Evolutionary conservation across 306 rosid genomes (phyloP), one percentile per base, ranked within the genome.

Genomic region (Crotalaria pallida): DNA sequence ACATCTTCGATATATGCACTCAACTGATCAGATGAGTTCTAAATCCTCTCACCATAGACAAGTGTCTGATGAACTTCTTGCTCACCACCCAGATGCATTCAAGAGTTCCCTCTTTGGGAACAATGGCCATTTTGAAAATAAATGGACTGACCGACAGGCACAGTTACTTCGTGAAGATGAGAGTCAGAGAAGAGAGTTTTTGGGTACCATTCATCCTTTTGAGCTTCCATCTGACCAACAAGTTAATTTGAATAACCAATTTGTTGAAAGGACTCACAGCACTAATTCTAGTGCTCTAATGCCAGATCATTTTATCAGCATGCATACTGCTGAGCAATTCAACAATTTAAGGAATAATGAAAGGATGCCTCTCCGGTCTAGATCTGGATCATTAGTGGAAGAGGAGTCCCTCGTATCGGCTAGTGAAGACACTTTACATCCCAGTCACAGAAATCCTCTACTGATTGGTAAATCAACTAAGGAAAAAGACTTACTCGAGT

Each of bases 201-300:
- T 77, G 43, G 86, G 48, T 40, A 6, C 38, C 70, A 74, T 76
- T 57, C 83, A 72, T 79, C 86, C 83, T 34, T 85, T 79, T 71
- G 86, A 79, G 72, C 77, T 67, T 64, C 84, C 75, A 4, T 79
- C 61, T 9, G 93, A 85, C 68, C 86, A 83, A 71, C 83, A 76
- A 34, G 58, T 78, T 44, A 80, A 67, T 73, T 24, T 71, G 67
- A 85, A 65, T 19, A 82, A 85, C 70, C 56, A 77, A n/a, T 81
- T 77, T 63, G 49, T 55, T 5, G 87, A 82, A 38, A 82, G 79
- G 65, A 48, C 71, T 53, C 83, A 58, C 40, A 81, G 62, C 61
- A 77, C 83, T 45, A 81, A 81, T 73, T 70, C 81, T 40, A 81
- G 6, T 77, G 53, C 79, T 21, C 69, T 76, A 27, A 52, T 81